phyloP scores from a whole-genome alignment of 2,329 filamentous ascomycete species.

The Fusarium buxicola region DNA sequence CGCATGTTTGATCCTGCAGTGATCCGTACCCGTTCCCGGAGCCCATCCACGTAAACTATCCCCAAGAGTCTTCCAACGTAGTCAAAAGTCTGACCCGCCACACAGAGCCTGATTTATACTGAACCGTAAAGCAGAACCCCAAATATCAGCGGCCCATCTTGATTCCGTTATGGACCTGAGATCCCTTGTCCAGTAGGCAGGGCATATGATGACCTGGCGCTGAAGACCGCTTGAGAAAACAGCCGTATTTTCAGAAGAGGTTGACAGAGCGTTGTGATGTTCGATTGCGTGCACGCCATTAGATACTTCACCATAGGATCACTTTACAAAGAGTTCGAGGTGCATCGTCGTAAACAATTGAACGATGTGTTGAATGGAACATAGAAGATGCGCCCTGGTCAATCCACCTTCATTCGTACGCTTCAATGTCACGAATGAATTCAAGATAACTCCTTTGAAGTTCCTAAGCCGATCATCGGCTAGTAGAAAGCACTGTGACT shows the following conservation, averaged over 20 bases:
- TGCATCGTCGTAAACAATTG: constrained; percentile 15
- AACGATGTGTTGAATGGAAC: constrained; percentile 8
- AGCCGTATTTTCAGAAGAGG: constrained; percentile 5
- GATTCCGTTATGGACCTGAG: constrained; percentile 7
- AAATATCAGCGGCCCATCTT: constrained; percentile 5
- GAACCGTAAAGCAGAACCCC: constrained; percentile 12
- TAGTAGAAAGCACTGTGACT: background rate
- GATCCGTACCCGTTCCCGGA: constrained; percentile 19
- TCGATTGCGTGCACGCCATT: constrained; percentile 14
- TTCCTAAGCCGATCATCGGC: constrained; percentile 1
- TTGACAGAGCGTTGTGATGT: constrained; percentile 15
- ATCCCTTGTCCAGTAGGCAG: constrained; percentile 17
- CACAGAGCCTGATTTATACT: constrained; percentile 4
- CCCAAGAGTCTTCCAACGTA: no score
- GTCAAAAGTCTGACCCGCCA: constrained; percentile 18
- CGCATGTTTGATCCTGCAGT: constrained; percentile 6
- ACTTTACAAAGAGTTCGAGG: constrained; percentile 7
- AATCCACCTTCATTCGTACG: constrained; percentile 17
- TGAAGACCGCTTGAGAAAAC: constrained; percentile 11
- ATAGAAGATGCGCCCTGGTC: constrained; percentile 15
- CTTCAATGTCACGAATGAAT: constrained; percentile 18
- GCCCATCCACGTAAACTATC: no score
- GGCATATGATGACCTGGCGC: constrained; percentile 11
- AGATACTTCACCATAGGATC: constrained; percentile 19
- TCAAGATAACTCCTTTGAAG: constrained; percentile 15